Conservation (phyloP, 352 stramenopile genomes). For the Pythium rishiriense region DNA sequence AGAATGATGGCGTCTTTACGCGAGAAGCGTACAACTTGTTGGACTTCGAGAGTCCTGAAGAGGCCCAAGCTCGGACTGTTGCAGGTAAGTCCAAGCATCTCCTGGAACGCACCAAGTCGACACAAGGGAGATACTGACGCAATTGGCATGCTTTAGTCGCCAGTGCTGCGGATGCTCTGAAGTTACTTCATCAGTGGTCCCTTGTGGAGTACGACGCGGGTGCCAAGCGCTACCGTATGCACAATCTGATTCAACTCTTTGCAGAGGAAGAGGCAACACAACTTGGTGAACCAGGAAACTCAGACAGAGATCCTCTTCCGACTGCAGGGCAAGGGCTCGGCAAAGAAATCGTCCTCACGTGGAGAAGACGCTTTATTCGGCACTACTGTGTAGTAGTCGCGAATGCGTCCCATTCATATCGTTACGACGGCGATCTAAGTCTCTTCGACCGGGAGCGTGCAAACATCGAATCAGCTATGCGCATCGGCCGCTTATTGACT, state of each 20-base stretch:
- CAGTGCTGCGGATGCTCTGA: slow-evolving; percentile 47
- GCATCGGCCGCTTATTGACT: slow-evolving; percentile 65
- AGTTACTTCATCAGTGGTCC: slow-evolving; percentile 77
- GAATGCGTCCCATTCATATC: slow-evolving; percentile 71
- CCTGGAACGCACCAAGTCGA: too few species aligned
- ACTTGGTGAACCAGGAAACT: slow-evolving; percentile 40
- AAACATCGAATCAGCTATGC: slow-evolving; percentile 84
- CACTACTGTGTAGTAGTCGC: slow-evolving; percentile 81
- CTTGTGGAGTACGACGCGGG: slow-evolving; percentile 73
- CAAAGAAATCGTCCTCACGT: slow-evolving; percentile 66
- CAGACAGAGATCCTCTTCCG: slow-evolving; percentile 4
- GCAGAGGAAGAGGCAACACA: slow-evolving; percentile 69
- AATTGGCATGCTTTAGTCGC: slow-evolving; percentile 30
- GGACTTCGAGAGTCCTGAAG: slow-evolving; percentile 66
- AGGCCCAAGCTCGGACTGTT: slow-evolving; percentile 49
- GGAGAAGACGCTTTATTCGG: slow-evolving; percentile 76
- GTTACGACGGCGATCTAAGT: slow-evolving; percentile 62
- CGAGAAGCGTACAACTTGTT: slow-evolving; percentile 72
- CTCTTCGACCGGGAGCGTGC: slow-evolving; percentile 75
- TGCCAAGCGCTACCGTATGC: slow-evolving; percentile 72
- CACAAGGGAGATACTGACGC: neutral
- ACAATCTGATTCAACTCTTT: slow-evolving; percentile 85
- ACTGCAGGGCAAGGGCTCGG: slow-evolving; percentile 34
- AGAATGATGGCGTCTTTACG: slow-evolving; percentile 78
- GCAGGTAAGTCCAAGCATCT: slow-evolving; percentile 32